A percentile compares a stretch with the other conserved stretches of the same genome.
Evolutionary conservation across 495 filamentous ascomycete genomes (phyloP).

Genomic region (Aspergillus nanangensis): DNA sequence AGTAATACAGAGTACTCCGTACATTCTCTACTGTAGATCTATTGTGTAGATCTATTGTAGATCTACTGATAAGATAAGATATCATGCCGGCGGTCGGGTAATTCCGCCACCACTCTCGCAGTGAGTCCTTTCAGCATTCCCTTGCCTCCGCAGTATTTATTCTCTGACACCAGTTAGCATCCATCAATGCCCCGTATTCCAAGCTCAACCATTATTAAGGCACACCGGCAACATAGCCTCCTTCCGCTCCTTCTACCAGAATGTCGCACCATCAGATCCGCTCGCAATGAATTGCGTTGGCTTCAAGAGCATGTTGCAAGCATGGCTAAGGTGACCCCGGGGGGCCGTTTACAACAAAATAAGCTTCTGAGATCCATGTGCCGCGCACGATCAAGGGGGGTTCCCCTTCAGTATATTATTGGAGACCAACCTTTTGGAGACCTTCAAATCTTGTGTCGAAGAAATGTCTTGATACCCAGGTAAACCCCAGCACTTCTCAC

Average conservation of each 20-base stretch:
- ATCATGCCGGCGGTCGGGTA: no score
- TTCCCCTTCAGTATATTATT: slow-evolving; percentile 85
- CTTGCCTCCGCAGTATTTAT: not conserved
- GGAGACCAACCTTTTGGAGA: slow-evolving; percentile 85
- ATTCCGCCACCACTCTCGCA: not conserved
- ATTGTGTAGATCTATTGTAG: no score
- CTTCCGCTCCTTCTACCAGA: slow-evolving; percentile 64
- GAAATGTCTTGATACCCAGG: slow-evolving; percentile 82
- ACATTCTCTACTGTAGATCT: no score
- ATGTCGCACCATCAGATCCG: slow-evolving; percentile 63
- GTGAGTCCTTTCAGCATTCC: not conserved
- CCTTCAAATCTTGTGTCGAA: slow-evolving; percentile 69
- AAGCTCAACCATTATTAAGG: slow-evolving; percentile 52
- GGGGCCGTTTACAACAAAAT: slow-evolving; percentile 18
- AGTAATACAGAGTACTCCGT: no score
- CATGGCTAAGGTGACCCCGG: slow-evolving; percentile 4
- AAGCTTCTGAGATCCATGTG: slow-evolving; percentile 47
- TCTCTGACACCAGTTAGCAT: not conserved
- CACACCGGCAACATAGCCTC: slow-evolving; percentile 50
- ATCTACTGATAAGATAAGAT: no score
- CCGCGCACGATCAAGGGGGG: slow-evolving; percentile 53
- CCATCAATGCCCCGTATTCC: slow-evolving; percentile 81
- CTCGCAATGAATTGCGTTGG: slow-evolving; percentile 83
- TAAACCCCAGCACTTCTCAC: slow-evolving; percentile 19
- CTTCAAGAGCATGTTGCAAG: slow-evolving; percentile 57